Base-by-base conservation (phyloP, 2,329 filamentous ascomycete species). In the Ilyonectria mors-panacis region DNA sequence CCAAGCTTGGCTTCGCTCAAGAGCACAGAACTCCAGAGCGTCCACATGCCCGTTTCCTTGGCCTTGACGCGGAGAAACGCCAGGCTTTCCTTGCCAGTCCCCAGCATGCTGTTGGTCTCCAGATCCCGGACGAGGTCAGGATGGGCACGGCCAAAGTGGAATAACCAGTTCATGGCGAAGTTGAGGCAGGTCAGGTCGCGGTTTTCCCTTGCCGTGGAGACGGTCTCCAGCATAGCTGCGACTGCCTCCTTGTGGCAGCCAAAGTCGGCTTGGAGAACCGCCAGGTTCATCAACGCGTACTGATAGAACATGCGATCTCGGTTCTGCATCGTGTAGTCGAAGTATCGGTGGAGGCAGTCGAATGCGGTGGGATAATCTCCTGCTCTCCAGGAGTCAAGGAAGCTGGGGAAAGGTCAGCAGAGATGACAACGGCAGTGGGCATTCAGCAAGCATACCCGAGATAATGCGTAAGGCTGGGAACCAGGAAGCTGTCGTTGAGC, bases 151-250 rank as follows among this genome's bases (percentile, higher is more conserved):
- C 92, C 93, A 74, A 98, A 97, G 77, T 98, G 94, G 76, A 97
- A 97, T 3, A 98, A 86, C 96, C 96, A 99, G 77, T 94, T 97
- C 68, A 99, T 88, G 35, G 94, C 93, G 81, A 97, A 98, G 79
- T 98, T 98, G 63, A 99, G 86, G 77, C 96, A 98, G 4, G 89
- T 91, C 85, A 94, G 93, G 77, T 99, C 96, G 71, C 94, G 92
- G 73, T 97, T 97, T 80, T 98, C 96, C 68, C 95, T 87, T 1
- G 96, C 96, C n/a, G 94, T 97, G 0, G 95, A 92, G 37, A 99
- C 94, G 0, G 95, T 95, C 79, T 98, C 96, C 48, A 97, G 91
- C 91, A 99, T 97, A 13, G 95, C 93, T 12, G 94, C 89, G n/a
- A 98, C 88, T 6, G 95, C 95, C 81, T 98, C 95, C 45, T 90